A percentile compares a stretch with the other conserved stretches of the same genome.
phyloP scores from a whole-genome alignment of 345 rosid genomes.

The Pistacia vera region DNA sequence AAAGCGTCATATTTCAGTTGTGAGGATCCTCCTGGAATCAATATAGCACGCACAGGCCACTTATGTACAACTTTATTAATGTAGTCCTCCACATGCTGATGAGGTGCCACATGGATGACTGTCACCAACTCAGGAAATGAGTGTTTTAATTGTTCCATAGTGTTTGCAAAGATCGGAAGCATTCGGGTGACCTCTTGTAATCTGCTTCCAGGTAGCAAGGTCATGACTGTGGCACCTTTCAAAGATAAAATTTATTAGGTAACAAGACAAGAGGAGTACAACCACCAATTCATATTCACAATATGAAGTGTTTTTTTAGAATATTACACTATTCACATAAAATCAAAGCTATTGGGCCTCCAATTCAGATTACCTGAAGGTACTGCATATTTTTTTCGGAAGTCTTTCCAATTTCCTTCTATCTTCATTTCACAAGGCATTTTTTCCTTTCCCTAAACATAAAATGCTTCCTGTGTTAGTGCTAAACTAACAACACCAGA shows the following conservation, averaged over 20 bases:
- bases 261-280: background rate
- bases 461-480: constrained; percentile 16
- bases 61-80: constrained; percentile 34
- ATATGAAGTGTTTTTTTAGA: background rate
- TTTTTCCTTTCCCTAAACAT: constrained; percentile 50
- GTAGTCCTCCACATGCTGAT: constrained; percentile 63
- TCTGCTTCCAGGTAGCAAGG: constrained; percentile 95
- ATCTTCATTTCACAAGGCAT: constrained; percentile 45
- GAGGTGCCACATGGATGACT: constrained; percentile 78
- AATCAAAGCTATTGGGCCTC: background rate
- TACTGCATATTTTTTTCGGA: constrained; percentile 40
- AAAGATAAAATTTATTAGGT: constrained; percentile 14
- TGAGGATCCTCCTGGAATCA: constrained; percentile 68
- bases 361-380: constrained; percentile 56
- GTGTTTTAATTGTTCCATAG: constrained; percentile 54
- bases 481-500: constrained; percentile 6
- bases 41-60: constrained; percentile 79
- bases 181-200: constrained; percentile 84
- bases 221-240: constrained; percentile 64
- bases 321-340: constrained; percentile 1
- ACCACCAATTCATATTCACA: background rate
- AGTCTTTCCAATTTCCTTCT: constrained; percentile 47
- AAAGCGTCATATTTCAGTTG: constrained; percentile 75
- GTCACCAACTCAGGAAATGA: constrained; percentile 52
- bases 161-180: constrained; percentile 74